Conservation (phyloP, 176 grass and related monocot genomes). For the Triticum turgidum region DNA sequence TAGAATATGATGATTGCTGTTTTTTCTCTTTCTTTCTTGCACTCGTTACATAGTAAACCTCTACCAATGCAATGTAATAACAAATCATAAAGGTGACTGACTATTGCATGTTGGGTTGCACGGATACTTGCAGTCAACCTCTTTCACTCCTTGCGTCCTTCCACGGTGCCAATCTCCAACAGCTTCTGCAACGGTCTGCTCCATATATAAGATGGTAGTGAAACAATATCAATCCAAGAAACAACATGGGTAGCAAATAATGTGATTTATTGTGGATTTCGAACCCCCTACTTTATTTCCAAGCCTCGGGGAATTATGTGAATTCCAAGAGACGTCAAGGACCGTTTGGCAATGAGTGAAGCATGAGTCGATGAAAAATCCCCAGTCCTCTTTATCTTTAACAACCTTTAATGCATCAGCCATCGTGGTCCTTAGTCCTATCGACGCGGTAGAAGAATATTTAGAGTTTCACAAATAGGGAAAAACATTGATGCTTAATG, state of each 20-base stretch:
- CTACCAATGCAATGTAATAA: background rate
- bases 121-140: background rate
- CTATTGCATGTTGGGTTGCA: background rate
- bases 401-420: constrained; percentile 34
- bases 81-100: background rate
- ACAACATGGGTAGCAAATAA: background rate
- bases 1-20: background rate
- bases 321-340: constrained; percentile 39
- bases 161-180: background rate
- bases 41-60: background rate
- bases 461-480: background rate
- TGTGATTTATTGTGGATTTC: background rate
- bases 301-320: constrained; percentile 30
- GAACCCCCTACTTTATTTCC: constrained; percentile 30
- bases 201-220: background rate
- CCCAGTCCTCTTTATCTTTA: constrained; percentile 32
- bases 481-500: background rate
- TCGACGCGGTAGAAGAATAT: background rate
- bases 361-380: constrained; percentile 67
- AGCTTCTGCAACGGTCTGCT: background rate
- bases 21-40: background rate
- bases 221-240: background rate
- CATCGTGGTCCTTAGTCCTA: constrained; percentile 43
- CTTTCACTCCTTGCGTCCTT: background rate
- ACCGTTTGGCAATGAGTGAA: constrained; percentile 57